Percentiles rank a stretch among this genome's conserved stretches.
Conservation (phyloP, 257 asterid species). For the Solanum peruvianum region DNA sequence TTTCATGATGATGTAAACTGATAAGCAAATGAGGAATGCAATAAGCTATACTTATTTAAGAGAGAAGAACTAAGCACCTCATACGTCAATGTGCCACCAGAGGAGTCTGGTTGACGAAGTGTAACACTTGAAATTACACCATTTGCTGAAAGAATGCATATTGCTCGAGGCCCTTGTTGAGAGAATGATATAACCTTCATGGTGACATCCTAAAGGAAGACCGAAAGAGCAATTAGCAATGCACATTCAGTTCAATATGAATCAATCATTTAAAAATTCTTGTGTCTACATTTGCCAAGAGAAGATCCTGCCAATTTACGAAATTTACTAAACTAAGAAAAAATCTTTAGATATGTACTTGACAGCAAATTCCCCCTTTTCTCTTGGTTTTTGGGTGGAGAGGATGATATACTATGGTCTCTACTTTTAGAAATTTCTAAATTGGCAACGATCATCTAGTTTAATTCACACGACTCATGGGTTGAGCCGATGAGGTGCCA, state of each 20-base stretch:
- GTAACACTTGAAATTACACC: slow-evolving; percentile 77
- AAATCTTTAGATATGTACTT: too few species aligned
- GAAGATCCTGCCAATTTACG: not conserved
- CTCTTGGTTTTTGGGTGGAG: not conserved
- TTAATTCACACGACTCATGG: not conserved
- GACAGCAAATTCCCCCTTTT: not conserved
- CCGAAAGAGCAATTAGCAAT: not conserved
- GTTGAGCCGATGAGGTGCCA: not conserved
- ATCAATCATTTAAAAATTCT: not conserved
- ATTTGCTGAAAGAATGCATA: slow-evolving; percentile 73
- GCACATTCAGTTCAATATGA: not conserved
- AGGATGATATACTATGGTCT: not conserved
- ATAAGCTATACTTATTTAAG: not conserved
- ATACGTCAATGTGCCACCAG: slow-evolving; percentile 79
- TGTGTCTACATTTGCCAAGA: not conserved
- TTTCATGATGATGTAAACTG: not conserved
- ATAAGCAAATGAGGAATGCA: not conserved
- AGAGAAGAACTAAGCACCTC: slow-evolving; percentile 36
- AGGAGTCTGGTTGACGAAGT: slow-evolving; percentile 78
- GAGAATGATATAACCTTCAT: slow-evolving; percentile 80
- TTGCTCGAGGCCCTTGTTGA: slow-evolving; percentile 83
- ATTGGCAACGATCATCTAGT: not conserved
- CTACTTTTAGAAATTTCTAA: not conserved
- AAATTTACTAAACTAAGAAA: not conserved
- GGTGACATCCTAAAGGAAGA: slow-evolving; percentile 49